A percentile compares a stretch with the other conserved stretches of the same genome.
Conservation (phyloP, 1,139 yeast species). For the Blastobotrys malaysiensis region DNA sequence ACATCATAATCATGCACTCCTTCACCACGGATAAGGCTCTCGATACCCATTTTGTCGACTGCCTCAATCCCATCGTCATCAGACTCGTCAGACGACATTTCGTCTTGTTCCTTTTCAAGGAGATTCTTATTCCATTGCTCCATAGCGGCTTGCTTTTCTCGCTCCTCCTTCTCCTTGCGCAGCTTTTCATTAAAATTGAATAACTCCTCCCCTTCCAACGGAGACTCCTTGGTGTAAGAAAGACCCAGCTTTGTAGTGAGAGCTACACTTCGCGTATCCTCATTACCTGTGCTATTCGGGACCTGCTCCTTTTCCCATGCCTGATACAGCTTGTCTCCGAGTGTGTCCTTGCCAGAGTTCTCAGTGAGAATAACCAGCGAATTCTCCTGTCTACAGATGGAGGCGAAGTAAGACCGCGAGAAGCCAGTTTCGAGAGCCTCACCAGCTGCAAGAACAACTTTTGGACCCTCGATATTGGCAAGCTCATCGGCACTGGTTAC, state of each 20-base stretch:
- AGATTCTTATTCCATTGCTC: slow-evolving; percentile 53
- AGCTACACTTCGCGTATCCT: slow-evolving; percentile 12
- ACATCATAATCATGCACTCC: slow-evolving; percentile 56
- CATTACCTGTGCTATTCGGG: not conserved
- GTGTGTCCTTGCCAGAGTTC: slow-evolving; percentile 40
- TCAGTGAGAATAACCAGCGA: slow-evolving; percentile 75
- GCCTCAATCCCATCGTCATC: slow-evolving; percentile 28
- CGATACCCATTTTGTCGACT: slow-evolving; percentile 29
- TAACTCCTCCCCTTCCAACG: slow-evolving; percentile 35
- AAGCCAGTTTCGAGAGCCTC: slow-evolving; percentile 64
- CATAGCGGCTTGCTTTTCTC: slow-evolving; percentile 49
- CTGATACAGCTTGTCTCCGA: slow-evolving; percentile 44
- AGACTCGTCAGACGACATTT: slow-evolving; percentile 32
- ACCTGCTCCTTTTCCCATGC: slow-evolving; percentile 45
- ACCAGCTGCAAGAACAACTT: slow-evolving; percentile 78
- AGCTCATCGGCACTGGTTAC: slow-evolving; percentile 58
- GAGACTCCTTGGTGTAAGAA: slow-evolving; percentile 22
- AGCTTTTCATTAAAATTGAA: slow-evolving; percentile 27
- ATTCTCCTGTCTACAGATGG: slow-evolving; percentile 56
- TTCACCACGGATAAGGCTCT: slow-evolving; percentile 34
- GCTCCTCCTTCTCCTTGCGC: slow-evolving; percentile 44
- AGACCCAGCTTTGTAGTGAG: slow-evolving; percentile 23
- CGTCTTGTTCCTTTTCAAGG: slow-evolving; percentile 43
- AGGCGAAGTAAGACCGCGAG: slow-evolving; percentile 51
- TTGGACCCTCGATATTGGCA: slow-evolving; percentile 55